phyloP scores from a whole-genome alignment of 1,284 basidiomycete species.

The Microbotryomycetes sp. region DNA sequence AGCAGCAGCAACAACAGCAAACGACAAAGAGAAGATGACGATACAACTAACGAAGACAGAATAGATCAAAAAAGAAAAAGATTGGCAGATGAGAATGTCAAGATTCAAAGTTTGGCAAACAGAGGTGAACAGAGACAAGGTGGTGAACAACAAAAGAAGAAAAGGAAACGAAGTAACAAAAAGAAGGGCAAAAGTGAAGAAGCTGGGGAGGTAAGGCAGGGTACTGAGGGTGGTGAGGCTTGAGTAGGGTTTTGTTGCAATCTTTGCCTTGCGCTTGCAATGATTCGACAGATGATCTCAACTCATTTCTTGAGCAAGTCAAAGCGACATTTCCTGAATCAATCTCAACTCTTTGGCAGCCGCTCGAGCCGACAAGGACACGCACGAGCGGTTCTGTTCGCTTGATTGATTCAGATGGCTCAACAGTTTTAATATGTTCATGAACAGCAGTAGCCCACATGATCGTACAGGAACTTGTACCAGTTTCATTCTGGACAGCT shows the following conservation, averaged over 20 bases:
- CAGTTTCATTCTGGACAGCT: too few species aligned
- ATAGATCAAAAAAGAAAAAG: background rate
- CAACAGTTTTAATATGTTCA: too few species aligned
- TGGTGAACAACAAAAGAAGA: background rate
- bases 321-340: too few species aligned
- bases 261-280: too few species aligned
- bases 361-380: too few species aligned
- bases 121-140: background rate
- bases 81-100: background rate
- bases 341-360: too few species aligned
- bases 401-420: too few species aligned
- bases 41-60: background rate
- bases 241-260: background rate
- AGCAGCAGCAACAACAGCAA: constrained; percentile 19
- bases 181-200: background rate
- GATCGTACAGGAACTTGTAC: too few species aligned
- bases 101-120: background rate
- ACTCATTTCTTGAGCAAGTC: too few species aligned
- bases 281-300: too few species aligned
- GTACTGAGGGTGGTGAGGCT: background rate
- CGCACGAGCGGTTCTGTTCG: too few species aligned
- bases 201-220: background rate
- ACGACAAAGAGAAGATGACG: background rate
- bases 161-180: background rate
- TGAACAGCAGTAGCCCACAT: too few species aligned